A percentile compares a stretch with the other conserved stretches of the same genome.
Conservation (phyloP, 2,329 filamentous ascomycete species). For the Pestalotiopsis sp. region DNA sequence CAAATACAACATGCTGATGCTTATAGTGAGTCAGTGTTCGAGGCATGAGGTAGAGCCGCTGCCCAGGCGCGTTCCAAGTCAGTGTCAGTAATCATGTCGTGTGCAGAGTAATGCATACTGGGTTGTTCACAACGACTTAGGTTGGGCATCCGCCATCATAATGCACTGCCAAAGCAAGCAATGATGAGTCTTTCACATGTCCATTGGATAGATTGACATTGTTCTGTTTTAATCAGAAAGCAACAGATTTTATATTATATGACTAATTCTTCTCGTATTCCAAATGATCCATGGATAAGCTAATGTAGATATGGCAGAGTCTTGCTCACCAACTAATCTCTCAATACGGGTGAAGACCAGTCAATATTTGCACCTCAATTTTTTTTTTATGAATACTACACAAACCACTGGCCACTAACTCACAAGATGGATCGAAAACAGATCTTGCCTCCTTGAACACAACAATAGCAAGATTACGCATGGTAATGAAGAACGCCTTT, state of each 20-base stretch:
- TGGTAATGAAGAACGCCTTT: neutral
- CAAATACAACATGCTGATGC: no score
- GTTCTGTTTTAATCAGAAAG: no score
- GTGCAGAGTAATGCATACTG: no score
- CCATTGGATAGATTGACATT: no score
- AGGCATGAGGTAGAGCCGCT: no score
- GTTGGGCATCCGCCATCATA: no score
- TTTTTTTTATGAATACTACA: neutral
- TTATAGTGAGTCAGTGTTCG: no score
- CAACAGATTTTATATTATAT: neutral
- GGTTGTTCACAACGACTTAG: no score
- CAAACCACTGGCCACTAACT: neutral
- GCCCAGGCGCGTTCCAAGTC: no score
- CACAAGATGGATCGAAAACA: neutral
- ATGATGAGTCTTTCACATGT: no score
- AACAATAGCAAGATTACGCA: neutral
- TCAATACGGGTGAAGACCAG: neutral
- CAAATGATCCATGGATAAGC: neutral
- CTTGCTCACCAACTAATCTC: neutral
- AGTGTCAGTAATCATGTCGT: no score
- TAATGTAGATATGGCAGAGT: neutral
- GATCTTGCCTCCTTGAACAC: neutral
- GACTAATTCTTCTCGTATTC: neutral
- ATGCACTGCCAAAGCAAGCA: no score
- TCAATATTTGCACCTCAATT: neutral